Conservation (phyloP, 352 stramenopile species). For the Pseudoperonospora humuli region DNA sequence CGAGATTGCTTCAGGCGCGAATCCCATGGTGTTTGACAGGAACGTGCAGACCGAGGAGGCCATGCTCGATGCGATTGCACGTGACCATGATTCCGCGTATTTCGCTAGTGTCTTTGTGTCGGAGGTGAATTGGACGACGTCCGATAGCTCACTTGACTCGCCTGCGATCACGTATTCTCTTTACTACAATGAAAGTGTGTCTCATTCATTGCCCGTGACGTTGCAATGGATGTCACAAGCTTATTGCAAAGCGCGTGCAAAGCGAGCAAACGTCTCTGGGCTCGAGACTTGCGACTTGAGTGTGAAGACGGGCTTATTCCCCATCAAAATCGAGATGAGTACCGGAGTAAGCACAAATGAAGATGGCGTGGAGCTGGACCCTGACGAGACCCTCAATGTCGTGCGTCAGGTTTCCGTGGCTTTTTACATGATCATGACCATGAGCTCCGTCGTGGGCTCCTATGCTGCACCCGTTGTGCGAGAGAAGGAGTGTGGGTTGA, state of each 20-base stretch:
- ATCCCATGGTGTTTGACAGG: slow-evolving; percentile 24
- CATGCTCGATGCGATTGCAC: slow-evolving; percentile 38
- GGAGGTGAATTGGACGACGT: slow-evolving; percentile 24
- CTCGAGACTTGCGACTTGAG: slow-evolving; percentile 34
- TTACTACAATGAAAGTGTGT: slow-evolving; percentile 63
- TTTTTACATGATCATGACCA: slow-evolving; percentile 69
- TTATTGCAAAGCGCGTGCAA: slow-evolving; percentile 37
- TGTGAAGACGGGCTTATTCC: slow-evolving; percentile 47
- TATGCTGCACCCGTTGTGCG: slow-evolving; percentile 58
- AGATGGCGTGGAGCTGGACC: slow-evolving; percentile 18
- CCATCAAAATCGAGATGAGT: slow-evolving; percentile 16
- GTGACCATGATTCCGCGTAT: slow-evolving; percentile 35
- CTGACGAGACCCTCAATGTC: slow-evolving; percentile 28
- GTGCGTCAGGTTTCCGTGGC: slow-evolving; percentile 87
- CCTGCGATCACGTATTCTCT: slow-evolving; percentile 34
- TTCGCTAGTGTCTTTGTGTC: slow-evolving; percentile 54
- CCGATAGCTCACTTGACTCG: slow-evolving; percentile 6
- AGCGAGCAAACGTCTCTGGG: slow-evolving; percentile 3
- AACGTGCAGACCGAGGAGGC: slow-evolving; percentile 19
- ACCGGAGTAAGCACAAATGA: slow-evolving; percentile 13
- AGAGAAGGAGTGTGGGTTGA: slow-evolving; percentile 58
- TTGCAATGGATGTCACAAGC: slow-evolving; percentile 49
- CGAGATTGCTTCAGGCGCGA: slow-evolving; percentile 15
- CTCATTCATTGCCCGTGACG: slow-evolving; percentile 45
- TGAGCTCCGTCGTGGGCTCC: slow-evolving; percentile 54